Evolutionary conservation across 2,329 filamentous ascomycete species (phyloP), one percentile per base, ranked within the genome.

Genomic region (Fusarium sp.): DNA sequence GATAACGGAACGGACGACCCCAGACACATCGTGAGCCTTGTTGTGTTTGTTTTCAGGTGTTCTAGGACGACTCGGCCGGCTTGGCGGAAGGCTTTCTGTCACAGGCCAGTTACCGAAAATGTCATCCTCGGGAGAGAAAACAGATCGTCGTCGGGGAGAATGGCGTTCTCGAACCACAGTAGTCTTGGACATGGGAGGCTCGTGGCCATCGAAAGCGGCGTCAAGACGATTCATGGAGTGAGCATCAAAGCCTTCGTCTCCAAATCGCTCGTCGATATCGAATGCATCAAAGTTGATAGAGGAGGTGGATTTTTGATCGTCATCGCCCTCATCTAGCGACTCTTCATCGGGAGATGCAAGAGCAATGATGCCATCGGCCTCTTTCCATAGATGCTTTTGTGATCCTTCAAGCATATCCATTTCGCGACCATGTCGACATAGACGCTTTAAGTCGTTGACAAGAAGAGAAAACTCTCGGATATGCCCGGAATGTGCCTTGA

Each of bases 321-420:
- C 75, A 11, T 76, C 47, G 35, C 71, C 64, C 13, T 74, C 74
- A 11, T 80, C 78, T 6, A 77, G 68, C 29, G 81, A 80, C 43
- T 90, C 87, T 43, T 84, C 81, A 60, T 90, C 87, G 2, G 88
- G 87, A 2, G 87, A 89, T 41, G 91, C 92, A n/a, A 96, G 79
- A 31, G 91, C 90, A 72, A 96, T 95, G 76, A 96, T 93, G 12
- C 91, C 91, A 73, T 95, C 91, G 2, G 92, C 91, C 73, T 95
- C 91, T 68, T 88, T 86, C 91, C 91, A 96, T 42, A 91, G 80
- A 11, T 79, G 78, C 11, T 82, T 81, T 22, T 87, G 83, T 6
- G 82, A 73, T 7, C 90, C 89, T 57, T 84, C 78, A 1, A 86
- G 75, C 71, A 94, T 83, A 36, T 87, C 83, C 72, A 92, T 84